A percentile compares a stretch with the other conserved stretches of the same genome.
These are phyloP conservation scores for Neofusicoccum sp. DNA, from an alignment of 2,329 filamentous ascomycete species.

Conservation along the genomic window DNA sequence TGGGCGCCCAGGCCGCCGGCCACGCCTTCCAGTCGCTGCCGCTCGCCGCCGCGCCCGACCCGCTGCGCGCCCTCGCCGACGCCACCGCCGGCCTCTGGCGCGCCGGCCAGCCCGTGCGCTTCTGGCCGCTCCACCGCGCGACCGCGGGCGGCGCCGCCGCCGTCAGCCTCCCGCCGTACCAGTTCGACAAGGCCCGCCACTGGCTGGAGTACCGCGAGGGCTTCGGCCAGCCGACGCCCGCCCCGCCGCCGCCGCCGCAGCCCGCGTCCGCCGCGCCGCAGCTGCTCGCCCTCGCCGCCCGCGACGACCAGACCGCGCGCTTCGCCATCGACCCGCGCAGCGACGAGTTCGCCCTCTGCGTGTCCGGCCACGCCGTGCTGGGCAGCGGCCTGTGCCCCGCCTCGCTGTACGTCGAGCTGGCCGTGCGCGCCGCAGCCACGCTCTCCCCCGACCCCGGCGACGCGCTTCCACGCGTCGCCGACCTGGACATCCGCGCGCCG, in stretches of 20 bases:
- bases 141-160: too few species aligned
- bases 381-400: slow-evolving; percentile 26
- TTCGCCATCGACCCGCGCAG: slow-evolving; percentile 23
- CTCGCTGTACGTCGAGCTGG: slow-evolving; percentile 26
- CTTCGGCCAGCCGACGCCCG: background rate
- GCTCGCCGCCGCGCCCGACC: background rate
- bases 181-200: slow-evolving; percentile 21
- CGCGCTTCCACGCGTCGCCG: background rate
- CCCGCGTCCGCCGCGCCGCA: background rate
- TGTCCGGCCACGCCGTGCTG: slow-evolving; percentile 27
- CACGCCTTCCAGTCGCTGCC: background rate
- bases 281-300: background rate
- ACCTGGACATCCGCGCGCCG: background rate
- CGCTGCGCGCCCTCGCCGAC: background rate
- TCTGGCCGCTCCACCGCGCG: background rate
- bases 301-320: background rate
- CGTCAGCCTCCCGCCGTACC: slow-evolving; percentile 17
- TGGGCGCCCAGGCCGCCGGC: too few species aligned
- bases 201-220: slow-evolving; percentile 4
- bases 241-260: background rate
- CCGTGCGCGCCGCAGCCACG: background rate
- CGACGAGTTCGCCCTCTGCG: slow-evolving; percentile 21
- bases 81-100: background rate
- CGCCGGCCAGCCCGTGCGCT: background rate
- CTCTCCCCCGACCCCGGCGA: background rate